Base-by-base conservation (phyloP, 805 yeast species). In the Wickerhamiella qilinensis region DNA sequence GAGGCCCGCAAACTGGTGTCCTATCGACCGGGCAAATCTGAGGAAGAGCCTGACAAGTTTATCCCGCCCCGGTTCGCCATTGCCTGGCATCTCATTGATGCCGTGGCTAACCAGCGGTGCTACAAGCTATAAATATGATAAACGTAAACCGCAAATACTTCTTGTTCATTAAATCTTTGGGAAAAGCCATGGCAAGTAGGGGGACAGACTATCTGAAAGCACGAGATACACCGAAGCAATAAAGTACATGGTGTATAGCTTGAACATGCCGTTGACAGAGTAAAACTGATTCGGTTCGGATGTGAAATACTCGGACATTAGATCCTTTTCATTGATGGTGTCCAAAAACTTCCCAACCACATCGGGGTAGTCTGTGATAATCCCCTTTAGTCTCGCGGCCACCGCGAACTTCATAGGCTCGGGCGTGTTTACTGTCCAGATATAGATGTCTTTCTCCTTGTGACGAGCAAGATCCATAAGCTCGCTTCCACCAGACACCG, bases 401-500 rank as follows among this genome's bases (percentile, higher is more conserved):
- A 57, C 51, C 3, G 66, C 64, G 50, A 59, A 52, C 30, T 56
- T 47, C 58, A 65, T 62, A 14, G 54, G 52, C 18, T 50, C 54
- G 17, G 52, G 49, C 4, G 54, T 38, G 40, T 73, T 73, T 15
- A 70, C 59, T 1, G 78, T 73, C 79, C 79, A 73, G 3, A 67
- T 47, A 42, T 63, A 70, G 3, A 67, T 53, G 9, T 58, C 57
- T 21, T 65, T 57, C 28, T 57, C 54, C 17, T 57, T 46, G 12
- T 48, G 44, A 20, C 50, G 43, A 15, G 66, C 50, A 7, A 52
- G 44, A 1, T 56, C 58, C n/a, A 63, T 47, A 37, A 59, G 45
- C 41, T 42, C 41, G 43, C 51, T 45, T 52, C 70, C 51, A 43
- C 63, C 45, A 38, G 47, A 3, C 58, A 63, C 72, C 68, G 63